Evolutionary conservation across 352 stramenopile genomes (phyloP).

Genomic region (Peronospora tabacina): DNA sequence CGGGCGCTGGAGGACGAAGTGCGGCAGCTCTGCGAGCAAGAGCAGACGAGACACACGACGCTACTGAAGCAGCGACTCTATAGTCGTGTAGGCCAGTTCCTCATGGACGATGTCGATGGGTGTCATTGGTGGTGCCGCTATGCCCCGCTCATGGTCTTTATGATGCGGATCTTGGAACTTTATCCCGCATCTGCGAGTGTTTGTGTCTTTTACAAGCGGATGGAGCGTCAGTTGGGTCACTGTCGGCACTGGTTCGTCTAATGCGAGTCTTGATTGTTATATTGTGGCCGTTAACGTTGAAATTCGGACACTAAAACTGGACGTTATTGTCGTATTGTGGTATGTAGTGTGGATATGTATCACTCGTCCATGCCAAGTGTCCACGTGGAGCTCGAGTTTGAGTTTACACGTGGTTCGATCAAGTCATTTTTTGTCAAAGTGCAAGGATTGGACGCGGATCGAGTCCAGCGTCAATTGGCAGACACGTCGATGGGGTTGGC

Average conservation of each 20-base stretch:
- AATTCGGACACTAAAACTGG: background rate
- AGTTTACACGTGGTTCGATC: constrained; percentile 68
- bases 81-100: constrained; percentile 67
- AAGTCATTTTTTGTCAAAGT: constrained; percentile 73
- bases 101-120: constrained; percentile 51
- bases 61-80: constrained; percentile 66
- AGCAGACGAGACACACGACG: constrained; percentile 31
- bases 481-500: constrained; percentile 20
- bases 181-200: constrained; percentile 64
- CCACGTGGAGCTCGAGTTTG: constrained; percentile 62
- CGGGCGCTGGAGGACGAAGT: constrained; percentile 34
- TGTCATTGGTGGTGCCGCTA: constrained; percentile 78
- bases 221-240: constrained; percentile 49
- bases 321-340: background rate
- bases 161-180: constrained; percentile 81
- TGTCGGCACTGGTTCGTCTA: constrained; percentile 69
- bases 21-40: constrained; percentile 29
- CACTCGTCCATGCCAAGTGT: constrained; percentile 67
- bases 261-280: background rate
- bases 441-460: constrained; percentile 58
- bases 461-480: constrained; percentile 48
- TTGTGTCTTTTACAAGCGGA: constrained; percentile 63
- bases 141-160: constrained; percentile 79
- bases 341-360: constrained; percentile 72
- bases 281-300: no score